Evolutionary conservation across 495 filamentous ascomycete genomes (phyloP), one percentile per base, ranked within the genome.

Genomic region (Neurospora sp.): DNA sequence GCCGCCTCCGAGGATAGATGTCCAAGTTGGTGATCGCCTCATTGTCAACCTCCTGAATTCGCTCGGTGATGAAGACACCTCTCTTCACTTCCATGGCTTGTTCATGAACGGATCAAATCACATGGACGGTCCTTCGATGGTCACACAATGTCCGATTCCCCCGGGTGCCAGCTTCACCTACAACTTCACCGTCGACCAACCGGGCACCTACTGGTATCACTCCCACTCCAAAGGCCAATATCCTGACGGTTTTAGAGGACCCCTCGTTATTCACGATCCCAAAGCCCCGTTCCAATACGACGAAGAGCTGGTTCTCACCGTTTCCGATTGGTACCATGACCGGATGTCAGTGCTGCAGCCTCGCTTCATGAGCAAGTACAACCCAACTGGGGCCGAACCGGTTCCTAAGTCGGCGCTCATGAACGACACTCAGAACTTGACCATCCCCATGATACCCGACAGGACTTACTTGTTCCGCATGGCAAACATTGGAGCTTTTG

Each of bases 151-250:
- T 73, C 80, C 87, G 2, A 85, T 93, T 54, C 80, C 85, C 10
- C 90, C 92, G 0, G 92, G 91, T 10, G 78, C 82, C 37, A 87
- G 84, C 35, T 88, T 94, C 69, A 92, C 86, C 7, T 94, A 95
- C 78, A 90, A 94, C 77, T 95, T 95, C 79, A 92, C 90, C 8
- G 91, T 88, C 23, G 83, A 91, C 73, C 90, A 94, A 79, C 88
- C 88, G 12, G 92, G 92, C 39, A 93, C 91, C 0, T 94, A 93
- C 81, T 95, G 93, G 93, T 95, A 94, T 77, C 92, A 95, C 79
- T 93, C 90, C 14, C 92, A 95, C 77, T 85, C 86, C 20, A 82
- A 83, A 60, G 87, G 84, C 7, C 91, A 93, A 78, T 94, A 93
- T 71, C 91, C 93, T 2, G 93, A 96, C 79, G 93, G 93, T 39